Base-by-base conservation (phyloP, 1,139 yeast species). In the Kluyveromyces marxianus region DNA sequence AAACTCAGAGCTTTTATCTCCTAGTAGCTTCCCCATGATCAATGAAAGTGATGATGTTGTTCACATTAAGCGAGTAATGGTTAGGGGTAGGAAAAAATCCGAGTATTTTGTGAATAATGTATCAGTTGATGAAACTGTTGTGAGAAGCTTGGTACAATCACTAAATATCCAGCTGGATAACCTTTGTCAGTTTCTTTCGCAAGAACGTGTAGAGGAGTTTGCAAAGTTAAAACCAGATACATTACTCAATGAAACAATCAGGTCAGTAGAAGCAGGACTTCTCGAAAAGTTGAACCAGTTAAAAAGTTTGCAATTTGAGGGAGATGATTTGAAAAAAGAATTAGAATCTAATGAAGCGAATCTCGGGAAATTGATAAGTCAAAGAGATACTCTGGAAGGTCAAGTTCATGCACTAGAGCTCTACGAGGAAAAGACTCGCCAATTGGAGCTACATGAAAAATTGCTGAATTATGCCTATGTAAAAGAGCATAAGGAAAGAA, bases 101-200 rank as follows among this genome's bases (percentile, higher is more conserved):
- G 70, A 62, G n/a, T 90, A 94, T 87, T 65, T 54, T 8, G 53
- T 90, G 4, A 74, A 88, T 58, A 74, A 71, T 28, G 51, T 51
- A n/a, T 48, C 59, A 2, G 62, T 70, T 0, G 66, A 72, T 1
- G 84, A 78, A 48, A 60, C 62, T 28, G 67, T 64, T 1, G 74
- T 90, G 3, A 72, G 69, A 44, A 65, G 66, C 4, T 48, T 74
- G 1, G 71, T 86, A 28, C 63, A 65, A 25, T 59, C 63, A 1
- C 74, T 81, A 52, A 85, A 85, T 56, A 85, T 94, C 50, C 97
- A 92, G 59, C 72, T 94, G 48, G 95, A 88, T 61, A 94, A 90
- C 58, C 71, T 92, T 47, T 92, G 98, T 59, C 97, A 92, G 60
- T 94, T 94, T 60, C 68, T 94, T 44, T 96, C 98, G 0, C 99